Conservation (phyloP, 2,329 filamentous ascomycete species). For the Berkeleyomyces basicola region DNA sequence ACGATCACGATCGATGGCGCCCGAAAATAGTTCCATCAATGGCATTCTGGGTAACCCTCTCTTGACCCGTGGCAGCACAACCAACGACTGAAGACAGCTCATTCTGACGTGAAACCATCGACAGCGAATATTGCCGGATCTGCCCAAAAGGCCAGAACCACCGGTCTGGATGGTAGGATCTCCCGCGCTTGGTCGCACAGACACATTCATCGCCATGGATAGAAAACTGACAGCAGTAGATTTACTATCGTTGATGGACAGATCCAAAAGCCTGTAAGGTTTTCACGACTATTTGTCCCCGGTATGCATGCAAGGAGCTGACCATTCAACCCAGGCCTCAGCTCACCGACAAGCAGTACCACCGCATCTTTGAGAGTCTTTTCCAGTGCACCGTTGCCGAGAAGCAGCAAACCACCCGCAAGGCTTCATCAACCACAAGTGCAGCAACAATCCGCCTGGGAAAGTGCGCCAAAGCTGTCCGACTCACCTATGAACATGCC, state of each 20-base stretch:
- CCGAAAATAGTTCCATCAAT: conserved; percentile 22
- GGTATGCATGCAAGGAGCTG: neutral
- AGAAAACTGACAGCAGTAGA: conserved; percentile 18
- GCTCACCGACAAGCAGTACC: conserved; percentile 62
- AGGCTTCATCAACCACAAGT: conserved; percentile 33
- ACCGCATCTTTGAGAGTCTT: conserved; percentile 63
- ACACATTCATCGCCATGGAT: neutral
- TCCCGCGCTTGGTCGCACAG: neutral
- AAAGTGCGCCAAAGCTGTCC: conserved; percentile 53
- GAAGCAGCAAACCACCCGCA: conserved; percentile 44
- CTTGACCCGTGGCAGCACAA: conserved; percentile 17
- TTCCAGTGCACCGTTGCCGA: conserved; percentile 55
- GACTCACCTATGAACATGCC: conserved; percentile 54
- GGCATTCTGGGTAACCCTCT: conserved; percentile 21
- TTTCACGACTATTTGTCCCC: no score
- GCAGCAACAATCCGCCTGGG: conserved; percentile 41
- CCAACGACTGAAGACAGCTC: conserved; percentile 22
- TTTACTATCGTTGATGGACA: conserved; percentile 24
- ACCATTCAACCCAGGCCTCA: conserved; percentile 12
- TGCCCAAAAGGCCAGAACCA: conserved; percentile 23
- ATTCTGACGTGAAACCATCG: conserved; percentile 13
- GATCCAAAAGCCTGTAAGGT: conserved; percentile 23
- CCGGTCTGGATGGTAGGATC: conserved; percentile 26
- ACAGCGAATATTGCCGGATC: conserved; percentile 7
- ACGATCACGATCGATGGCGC: conserved; percentile 18